Evolutionary conservation across 306 rosid genomes (phyloP).

Genomic region (Cucumis hystrix): DNA sequence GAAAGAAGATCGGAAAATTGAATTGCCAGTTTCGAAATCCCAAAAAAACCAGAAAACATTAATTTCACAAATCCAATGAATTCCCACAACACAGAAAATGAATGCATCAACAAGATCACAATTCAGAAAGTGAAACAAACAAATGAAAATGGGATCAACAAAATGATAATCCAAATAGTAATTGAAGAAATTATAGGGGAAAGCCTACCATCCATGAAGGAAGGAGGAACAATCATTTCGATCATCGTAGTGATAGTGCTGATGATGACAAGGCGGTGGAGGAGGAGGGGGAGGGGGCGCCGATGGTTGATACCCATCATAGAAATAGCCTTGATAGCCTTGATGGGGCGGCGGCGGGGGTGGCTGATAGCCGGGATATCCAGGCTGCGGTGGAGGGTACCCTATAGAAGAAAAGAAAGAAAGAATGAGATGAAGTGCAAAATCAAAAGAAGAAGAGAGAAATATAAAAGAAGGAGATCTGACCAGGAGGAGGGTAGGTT

Average conservation of each 20-base stretch:
- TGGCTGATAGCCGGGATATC: conserved; percentile 11
- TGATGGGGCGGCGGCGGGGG: conserved; percentile 41
- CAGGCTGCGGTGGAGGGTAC: conserved; percentile 24
- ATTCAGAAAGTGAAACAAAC: too few species aligned
- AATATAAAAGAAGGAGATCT: background rate
- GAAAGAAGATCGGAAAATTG: background rate
- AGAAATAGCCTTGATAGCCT: conserved; percentile 72
- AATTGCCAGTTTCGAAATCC: background rate
- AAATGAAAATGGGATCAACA: background rate
- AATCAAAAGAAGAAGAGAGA: background rate
- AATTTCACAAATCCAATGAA: background rate
- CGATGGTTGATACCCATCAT: conserved; percentile 40
- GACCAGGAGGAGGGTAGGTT: conserved; percentile 9
- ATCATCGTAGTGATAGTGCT: conserved; percentile 8
- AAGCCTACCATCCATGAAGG: conserved; percentile 56
- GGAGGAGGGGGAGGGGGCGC: conserved; percentile 25
- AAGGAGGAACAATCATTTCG: conserved; percentile 30
- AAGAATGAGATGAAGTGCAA: background rate
- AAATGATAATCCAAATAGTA: background rate
- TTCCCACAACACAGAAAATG: background rate
- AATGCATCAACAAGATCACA: background rate
- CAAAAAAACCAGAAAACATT: background rate
- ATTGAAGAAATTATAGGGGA: background rate
- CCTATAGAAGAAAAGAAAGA: background rate
- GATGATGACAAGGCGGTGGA: conserved; percentile 19